Base-by-base conservation (phyloP, 2,329 filamentous ascomycete genomes). In the Pseudogymnoascus sp. region DNA sequence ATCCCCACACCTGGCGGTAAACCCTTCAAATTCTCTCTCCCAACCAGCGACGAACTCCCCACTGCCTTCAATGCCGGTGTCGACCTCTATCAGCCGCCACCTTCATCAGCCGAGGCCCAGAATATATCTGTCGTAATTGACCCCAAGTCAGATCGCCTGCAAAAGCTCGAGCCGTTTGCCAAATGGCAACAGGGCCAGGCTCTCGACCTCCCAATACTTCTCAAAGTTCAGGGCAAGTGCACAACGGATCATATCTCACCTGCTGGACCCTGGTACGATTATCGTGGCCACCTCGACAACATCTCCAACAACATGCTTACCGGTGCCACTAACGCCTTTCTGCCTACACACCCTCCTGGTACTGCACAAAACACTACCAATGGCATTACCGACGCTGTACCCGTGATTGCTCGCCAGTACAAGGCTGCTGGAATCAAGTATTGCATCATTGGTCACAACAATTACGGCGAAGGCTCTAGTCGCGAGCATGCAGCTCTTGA, bases 231-330 rank as follows among this genome's bases (percentile, higher is more conserved):
- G 2, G 73, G 74, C 4, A 76, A 76, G 63, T 75, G 73, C 59
- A 76, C 75, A 0, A 76, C 74, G 2, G 74, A 76, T 59, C 75
- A 76, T 31, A 76, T 76, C 26, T 74, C 73, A 0, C 73, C 74
- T 1, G 74, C 74, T 0, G 74, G 74, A 0, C 73, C 73, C 0
- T 76, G 74, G 75, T 75, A 73, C 45, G 73, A 72, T 11, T 76
- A 74, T 59, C 71, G 74, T 1, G 75, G 74, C 2, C 74, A 76
- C 59, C 71, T 76, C 2, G 73, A 74, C 37, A 75, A 75, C 41
- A 76, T 76, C 59, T 71, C 69, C 64, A 71, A 74, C 65, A 75
- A 75, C 64, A 69, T 73, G 62, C 70, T 75, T 6, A 68, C 72
- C 29, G 74, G 67, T 16, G 75, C 71, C 7, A 69, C 66, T 16